Conservation (phyloP, 306 rosid genomes). For the Neltuma alba region DNA sequence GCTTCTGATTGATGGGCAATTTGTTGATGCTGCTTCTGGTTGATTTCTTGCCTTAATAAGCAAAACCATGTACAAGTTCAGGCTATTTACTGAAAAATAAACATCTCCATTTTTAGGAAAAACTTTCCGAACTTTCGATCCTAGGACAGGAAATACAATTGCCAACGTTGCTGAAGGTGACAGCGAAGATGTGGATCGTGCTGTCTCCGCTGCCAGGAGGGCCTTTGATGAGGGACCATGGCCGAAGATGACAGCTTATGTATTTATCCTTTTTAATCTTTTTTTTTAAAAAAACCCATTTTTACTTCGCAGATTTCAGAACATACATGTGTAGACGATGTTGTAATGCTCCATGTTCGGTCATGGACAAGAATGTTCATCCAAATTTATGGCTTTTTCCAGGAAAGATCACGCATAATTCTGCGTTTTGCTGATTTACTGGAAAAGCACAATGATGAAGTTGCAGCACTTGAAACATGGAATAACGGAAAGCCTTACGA, state of each 20-base stretch:
- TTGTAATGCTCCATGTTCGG: not conserved
- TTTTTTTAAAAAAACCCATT: no score
- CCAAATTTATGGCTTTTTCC: constrained; percentile 17
- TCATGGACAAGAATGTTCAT: constrained; percentile 8
- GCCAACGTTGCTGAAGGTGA: constrained; percentile 73
- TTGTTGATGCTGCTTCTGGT: constrained; percentile 82
- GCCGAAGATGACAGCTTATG: constrained; percentile 91
- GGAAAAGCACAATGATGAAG: constrained; percentile 62
- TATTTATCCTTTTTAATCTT: constrained; percentile 16
- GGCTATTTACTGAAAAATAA: not conserved
- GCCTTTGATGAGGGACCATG: constrained; percentile 90
- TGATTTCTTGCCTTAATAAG: constrained; percentile 14
- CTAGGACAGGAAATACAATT: constrained; percentile 69
- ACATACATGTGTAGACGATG: not conserved
- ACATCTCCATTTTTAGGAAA: constrained; percentile 49
- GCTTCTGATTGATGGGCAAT: constrained; percentile 69
- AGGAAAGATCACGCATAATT: constrained; percentile 69
- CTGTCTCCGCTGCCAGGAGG: constrained; percentile 72
- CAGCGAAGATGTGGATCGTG: constrained; percentile 61
- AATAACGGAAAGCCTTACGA: constrained; percentile 76
- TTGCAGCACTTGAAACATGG: constrained; percentile 85
- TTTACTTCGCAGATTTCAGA: not conserved
- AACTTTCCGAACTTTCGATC: constrained; percentile 73
- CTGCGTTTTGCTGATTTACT: constrained; percentile 76
- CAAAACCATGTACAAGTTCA: not conserved